Base-by-base conservation (phyloP, 805 yeast genomes). In the Priceomyces fermenticarens region DNA sequence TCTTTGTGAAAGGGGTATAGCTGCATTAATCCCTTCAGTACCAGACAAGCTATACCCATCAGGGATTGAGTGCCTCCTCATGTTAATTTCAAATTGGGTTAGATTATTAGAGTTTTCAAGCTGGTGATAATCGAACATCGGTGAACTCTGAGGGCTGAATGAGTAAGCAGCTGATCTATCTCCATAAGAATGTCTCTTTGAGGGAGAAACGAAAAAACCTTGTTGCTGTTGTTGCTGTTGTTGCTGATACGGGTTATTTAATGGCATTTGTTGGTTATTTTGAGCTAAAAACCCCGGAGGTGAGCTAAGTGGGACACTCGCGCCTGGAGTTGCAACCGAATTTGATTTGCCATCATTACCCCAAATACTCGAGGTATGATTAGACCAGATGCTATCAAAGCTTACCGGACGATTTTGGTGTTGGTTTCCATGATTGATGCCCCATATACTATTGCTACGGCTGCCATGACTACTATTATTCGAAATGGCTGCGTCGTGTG, bases 311-410 rank as follows among this genome's bases (percentile, higher is more conserved):
- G 40, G 33, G 10, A 41, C 25, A 10, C 32, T 23, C 3, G 28
- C 38, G 7, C 30, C 30, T 3, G 38, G 17, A 6, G 20, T 30
- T 25, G 28, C 33, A 28, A 37, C 30, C 31, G 26, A 17, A 10
- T 25, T 36, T 32, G 14, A 32, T 13, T 33, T 37, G n/a, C 33
- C 35, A 28, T 26, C 32, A 9, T 34, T 30, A 27, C 33, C 13
- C 40, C 43, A 36, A 26, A 36, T 37, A 30, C 34, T 38, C 2
- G 45, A 32, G 7, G 33, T 20, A 17, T 38, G 36, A 12, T 30
- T 43, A 25, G 51, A 39, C 56, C 56, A 52, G 23, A 52, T 52
- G 29, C 38, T 48, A 10, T 51, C 54, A 31, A 48, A 46, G 10
- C 47, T 45, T 40, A 48, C 48, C 1, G 49, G 42, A 27, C 52